These are phyloP conservation scores for Dictyostelium citrinum DNA, from an alignment of 78 protist genomes.

Conservation along the genomic window DNA sequence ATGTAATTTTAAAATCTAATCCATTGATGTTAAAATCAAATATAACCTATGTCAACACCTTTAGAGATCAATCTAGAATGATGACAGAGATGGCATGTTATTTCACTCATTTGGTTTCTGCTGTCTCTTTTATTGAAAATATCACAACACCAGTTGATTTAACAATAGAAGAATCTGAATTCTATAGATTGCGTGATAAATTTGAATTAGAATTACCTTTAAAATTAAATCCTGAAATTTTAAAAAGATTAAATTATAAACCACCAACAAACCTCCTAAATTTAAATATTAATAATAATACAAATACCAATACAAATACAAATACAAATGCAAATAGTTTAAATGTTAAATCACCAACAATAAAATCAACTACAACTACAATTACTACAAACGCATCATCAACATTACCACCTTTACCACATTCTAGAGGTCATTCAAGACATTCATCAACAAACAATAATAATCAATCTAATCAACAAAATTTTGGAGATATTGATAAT, in stretches of 20 bases:
- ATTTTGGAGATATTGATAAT: background rate
- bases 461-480: background rate
- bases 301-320: background rate
- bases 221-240: slow-evolving; percentile 24
- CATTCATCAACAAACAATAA: slow-evolving; percentile 23
- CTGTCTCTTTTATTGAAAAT: slow-evolving; percentile 73
- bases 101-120: slow-evolving; percentile 81
- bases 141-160: background rate
- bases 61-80: slow-evolving; percentile 64
- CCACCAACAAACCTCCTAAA: background rate
- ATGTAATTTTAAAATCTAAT: slow-evolving; percentile 84
- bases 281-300: background rate
- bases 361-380: background rate
- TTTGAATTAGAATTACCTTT: slow-evolving; percentile 46
- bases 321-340: background rate
- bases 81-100: slow-evolving; percentile 77
- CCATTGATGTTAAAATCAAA: slow-evolving; percentile 80
- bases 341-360: slow-evolving; percentile 3
- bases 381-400: background rate
- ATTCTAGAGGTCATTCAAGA: slow-evolving; percentile 40
- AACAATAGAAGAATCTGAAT: slow-evolving; percentile 30
- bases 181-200: slow-evolving; percentile 19
- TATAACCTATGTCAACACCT: slow-evolving; percentile 63
- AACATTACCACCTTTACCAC: background rate
- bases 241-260: slow-evolving; percentile 49